Base-by-base conservation (phyloP, 768 basidiomycete genomes). In the Boletus vermiculosoides region DNA sequence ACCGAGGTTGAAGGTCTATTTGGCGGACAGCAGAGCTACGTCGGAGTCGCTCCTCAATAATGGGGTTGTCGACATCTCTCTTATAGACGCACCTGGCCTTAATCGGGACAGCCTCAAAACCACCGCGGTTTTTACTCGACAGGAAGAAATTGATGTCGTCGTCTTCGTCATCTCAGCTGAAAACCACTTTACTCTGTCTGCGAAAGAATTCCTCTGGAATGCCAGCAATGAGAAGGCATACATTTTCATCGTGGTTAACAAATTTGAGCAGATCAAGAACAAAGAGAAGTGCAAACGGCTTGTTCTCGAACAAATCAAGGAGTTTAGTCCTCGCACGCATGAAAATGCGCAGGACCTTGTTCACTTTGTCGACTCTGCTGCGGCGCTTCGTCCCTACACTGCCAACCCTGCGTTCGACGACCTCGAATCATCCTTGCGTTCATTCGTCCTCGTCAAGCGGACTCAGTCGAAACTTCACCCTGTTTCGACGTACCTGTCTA, bases 91-190 rank as follows among this genome's bases (percentile, higher is more conserved):
- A 0, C 97, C 97, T 3, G 97, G 97, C 52, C 85, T 99, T 51
- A 99, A 99, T 74, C 87, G 94, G 46, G 97, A 99, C 73, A 92
- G 87, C 57, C 66, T 94, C 67, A 90, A 96, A 76, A 99, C 97
- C 1, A 99, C 96, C 4, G 92, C 93, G 8, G 78, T 97, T 50
- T 98, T 99, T 64, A 84, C 95, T 34, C 90, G 94, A 18, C 97
- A 98, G 72, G 90, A 95, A 68, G 95, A 98, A 74, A 98, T 99
- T 45, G 97, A 99, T 70, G 96, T 99, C 23, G 85, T 99, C 55
- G 96, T 99, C 55, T 99, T 98, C 71, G 94, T 98, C 63, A 94
- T 97, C 49, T 94, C 92, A 0, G 94, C 97, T 4, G 95, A 97
- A 77, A 98, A 99, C 73, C 96, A 98, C 78, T 96, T 99, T 72